Evolutionary conservation across 148 eudicot genomes (phyloP).

Genomic region (Silene conica): DNA sequence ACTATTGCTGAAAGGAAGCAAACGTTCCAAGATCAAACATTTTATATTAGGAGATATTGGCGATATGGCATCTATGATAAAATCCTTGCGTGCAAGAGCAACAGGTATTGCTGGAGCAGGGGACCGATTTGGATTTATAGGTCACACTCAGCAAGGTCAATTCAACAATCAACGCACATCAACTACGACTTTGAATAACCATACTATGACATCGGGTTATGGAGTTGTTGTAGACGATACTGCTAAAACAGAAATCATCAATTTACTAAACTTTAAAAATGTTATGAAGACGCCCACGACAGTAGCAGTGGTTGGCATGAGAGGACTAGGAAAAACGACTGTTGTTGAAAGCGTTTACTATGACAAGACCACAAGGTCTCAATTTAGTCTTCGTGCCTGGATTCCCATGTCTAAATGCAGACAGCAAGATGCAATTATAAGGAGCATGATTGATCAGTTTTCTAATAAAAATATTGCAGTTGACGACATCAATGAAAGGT

Average conservation of each 20-base stretch:
- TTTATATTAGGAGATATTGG: not conserved
- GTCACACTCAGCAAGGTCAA: not conserved
- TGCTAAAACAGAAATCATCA: constrained; percentile 3
- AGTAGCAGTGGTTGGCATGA: constrained; percentile 24
- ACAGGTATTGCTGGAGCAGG: not conserved
- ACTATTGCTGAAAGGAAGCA: too few species aligned
- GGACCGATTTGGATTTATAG: not conserved
- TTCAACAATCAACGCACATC: not conserved
- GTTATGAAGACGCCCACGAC: not conserved
- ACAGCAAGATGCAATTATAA: not conserved
- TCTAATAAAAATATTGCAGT: not conserved
- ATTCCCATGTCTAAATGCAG: not conserved
- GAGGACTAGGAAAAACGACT: constrained; percentile 29
- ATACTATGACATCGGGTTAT: not conserved
- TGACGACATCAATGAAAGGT: not conserved
- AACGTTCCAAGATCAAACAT: too few species aligned
- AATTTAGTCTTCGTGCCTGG: constrained; percentile 11
- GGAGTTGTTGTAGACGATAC: not conserved
- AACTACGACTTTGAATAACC: not conserved
- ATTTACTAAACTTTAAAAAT: not conserved
- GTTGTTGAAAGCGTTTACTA: constrained; percentile 10
- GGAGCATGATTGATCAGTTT: constrained; percentile 8
- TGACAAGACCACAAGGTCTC: not conserved
- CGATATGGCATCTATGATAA: not conserved
- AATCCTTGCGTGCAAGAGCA: constrained; percentile 4